A percentile compares a stretch with the other conserved stretches of the same genome.
phyloP scores from a whole-genome alignment of 345 rosid genomes.

The Atalantia buxifolia region DNA sequence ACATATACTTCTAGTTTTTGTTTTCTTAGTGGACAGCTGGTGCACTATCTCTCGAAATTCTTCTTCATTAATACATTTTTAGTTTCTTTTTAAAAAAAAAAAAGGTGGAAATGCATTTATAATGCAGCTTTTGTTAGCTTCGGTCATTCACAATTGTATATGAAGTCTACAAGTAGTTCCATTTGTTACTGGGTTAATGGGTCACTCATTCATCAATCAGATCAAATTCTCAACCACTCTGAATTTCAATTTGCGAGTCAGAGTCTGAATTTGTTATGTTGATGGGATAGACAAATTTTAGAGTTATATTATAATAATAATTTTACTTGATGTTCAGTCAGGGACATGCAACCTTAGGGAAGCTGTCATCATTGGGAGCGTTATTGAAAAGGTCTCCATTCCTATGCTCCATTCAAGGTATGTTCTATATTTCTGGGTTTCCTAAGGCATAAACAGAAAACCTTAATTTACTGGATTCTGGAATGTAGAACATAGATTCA shows the following conservation, averaged over 20 bases:
- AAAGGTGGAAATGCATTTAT: too few relatives aligned
- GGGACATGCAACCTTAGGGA: slow-evolving; percentile 92
- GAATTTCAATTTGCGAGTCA: background rate
- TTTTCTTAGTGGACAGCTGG: too few relatives aligned
- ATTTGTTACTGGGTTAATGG: background rate
- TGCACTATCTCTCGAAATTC: too few relatives aligned
- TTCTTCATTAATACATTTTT: too few relatives aligned
- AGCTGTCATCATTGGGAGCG: slow-evolving; percentile 89
- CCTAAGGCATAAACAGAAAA: background rate
- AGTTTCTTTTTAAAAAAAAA: too few relatives aligned
- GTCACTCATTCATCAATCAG: background rate
- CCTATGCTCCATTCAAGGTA: slow-evolving; percentile 96
- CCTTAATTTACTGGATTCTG: background rate
- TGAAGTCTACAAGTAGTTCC: background rate
- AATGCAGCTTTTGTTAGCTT: background rate
- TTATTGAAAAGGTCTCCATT: slow-evolving; percentile 76
- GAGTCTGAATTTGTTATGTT: background rate
- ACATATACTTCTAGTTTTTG: too few relatives aligned
- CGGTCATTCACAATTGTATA: background rate
- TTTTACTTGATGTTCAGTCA: slow-evolving; percentile 49
- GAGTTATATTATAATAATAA: background rate
- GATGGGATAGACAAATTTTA: background rate
- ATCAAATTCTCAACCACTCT: background rate
- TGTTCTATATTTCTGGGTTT: background rate
- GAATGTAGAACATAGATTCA: background rate